Evolutionary conservation across 1,284 basidiomycete genomes (phyloP).

Genomic region (Earliella scabrosa): DNA sequence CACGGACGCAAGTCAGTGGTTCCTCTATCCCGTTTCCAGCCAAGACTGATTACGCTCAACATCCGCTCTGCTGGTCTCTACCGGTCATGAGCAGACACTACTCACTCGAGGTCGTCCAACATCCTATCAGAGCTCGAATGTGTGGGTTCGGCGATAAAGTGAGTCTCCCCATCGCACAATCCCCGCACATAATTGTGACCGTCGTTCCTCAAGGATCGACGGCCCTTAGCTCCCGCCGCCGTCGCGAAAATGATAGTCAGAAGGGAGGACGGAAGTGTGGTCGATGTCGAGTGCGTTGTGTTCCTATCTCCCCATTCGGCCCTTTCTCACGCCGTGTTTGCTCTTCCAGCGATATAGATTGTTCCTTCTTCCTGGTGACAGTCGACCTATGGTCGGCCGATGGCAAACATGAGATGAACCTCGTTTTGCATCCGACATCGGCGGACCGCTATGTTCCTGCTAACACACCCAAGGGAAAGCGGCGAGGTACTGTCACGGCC

Average conservation of each 20-base stretch:
- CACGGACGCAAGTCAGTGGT: slow-evolving; percentile 56
- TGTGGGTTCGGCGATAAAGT: slow-evolving; percentile 96
- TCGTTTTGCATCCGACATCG: slow-evolving; percentile 84
- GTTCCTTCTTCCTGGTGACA: slow-evolving; percentile 85
- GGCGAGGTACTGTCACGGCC: slow-evolving; percentile 40
- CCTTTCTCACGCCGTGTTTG: slow-evolving; percentile 18
- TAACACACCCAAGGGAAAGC: slow-evolving; percentile 52
- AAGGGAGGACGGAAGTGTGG: slow-evolving; percentile 66
- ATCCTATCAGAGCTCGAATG: slow-evolving; percentile 88
- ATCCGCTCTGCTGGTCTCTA: slow-evolving; percentile 13
- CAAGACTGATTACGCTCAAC: slow-evolving; percentile 10
- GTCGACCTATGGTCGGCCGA: slow-evolving; percentile 89
- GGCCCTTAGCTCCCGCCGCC: slow-evolving; percentile 88
- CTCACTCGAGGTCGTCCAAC: slow-evolving; percentile 82
- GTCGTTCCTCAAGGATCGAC: slow-evolving; percentile 68
- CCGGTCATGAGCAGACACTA: slow-evolving; percentile 74
- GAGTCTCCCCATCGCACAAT: slow-evolving; percentile 25
- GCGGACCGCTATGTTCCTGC: slow-evolving; percentile 70
- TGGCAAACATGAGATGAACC: slow-evolving; percentile 80
- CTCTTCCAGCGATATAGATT: slow-evolving; percentile 73
- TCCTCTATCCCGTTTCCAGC: slow-evolving; percentile 16
- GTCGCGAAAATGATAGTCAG: slow-evolving; percentile 81
- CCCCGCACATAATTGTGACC: slow-evolving; percentile 10
- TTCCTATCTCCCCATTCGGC: slow-evolving; percentile 8
- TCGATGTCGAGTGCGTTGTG: slow-evolving; percentile 75